Base-by-base conservation (phyloP, 176 grass and related monocot species). In the Aegilops sharonensis region DNA sequence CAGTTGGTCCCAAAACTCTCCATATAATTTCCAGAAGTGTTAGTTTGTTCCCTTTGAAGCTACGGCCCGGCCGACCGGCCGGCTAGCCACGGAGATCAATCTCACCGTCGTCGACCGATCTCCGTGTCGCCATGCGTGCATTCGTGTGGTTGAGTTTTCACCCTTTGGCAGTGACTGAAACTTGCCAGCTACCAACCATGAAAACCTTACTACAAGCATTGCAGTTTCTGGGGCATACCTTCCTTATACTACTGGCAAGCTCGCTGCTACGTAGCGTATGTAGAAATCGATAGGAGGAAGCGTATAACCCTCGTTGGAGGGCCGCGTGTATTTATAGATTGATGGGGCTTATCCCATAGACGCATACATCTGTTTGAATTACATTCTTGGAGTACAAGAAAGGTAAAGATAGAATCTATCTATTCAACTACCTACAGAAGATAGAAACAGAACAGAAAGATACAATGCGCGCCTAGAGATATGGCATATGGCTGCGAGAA, bases 21-120 rank as follows among this genome's bases (percentile, higher is more conserved):
- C 3, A 29, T 64, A 25, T 0, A 18, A 63, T 63, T 37, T 12
- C 11, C 21, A 39, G 25, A 45, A 88, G 62, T 34, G 11, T 32
- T 36, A 56, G 25, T 25, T 48, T 8, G 66, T 72, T 89, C 63
- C 87, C 87, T 89, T 89, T 8, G 30, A 89, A 89, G 87, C 87
- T 63, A 89, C 81, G 87, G 87, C 74, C 72, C 24, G 43, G 43
- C 43, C 72, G 72, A 50, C 72, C 72, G 72, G 72, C 45, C 23
- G 35, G 78, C 78, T 27, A 81, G 52, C 85, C 68, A 81, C 67
- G 68, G 10, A 36, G 34, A 80, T 64, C n/a, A 15, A 29, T 29
- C 24, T 75, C 72, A 50, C 42, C 72, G 72, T 75, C 13, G 72
- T 50, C 42, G 47, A 75, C 17, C 36, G 57, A 42, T 2, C 77